A percentile compares a stretch with the other conserved stretches of the same genome.
These are phyloP conservation scores for Pseudofabraea citricarpa DNA, from an alignment of 2,329 filamentous ascomycete species.

Conservation along the genomic window DNA sequence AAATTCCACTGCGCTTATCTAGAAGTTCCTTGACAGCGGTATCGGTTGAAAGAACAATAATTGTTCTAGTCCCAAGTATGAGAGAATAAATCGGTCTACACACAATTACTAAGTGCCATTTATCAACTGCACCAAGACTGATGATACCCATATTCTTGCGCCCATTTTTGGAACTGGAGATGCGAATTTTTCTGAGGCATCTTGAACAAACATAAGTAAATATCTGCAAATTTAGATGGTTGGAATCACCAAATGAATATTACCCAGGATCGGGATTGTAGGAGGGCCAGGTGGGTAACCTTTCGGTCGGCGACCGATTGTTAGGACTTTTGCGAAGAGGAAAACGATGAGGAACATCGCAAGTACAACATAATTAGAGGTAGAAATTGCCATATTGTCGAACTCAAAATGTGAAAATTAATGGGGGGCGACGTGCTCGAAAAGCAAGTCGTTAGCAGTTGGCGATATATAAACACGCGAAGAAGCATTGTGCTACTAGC, in stretches of 20 bases:
- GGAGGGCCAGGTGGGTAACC: conserved; percentile 14
- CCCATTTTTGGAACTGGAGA: conserved; percentile 15
- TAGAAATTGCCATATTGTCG: no score
- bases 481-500: no score
- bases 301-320: conserved; percentile 8
- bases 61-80: conserved; percentile 13
- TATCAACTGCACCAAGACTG: background rate
- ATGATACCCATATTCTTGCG: conserved; percentile 13
- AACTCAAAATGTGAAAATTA: no score
- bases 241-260: conserved; percentile 5
- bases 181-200: conserved; percentile 8
- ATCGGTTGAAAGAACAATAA: conserved; percentile 12
- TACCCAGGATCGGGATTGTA: conserved; percentile 13
- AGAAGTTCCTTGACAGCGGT: conserved; percentile 14
- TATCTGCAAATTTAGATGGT: background rate
- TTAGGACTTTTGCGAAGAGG: background rate
- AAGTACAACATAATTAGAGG: no score
- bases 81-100: conserved; percentile 24
- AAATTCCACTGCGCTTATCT: conserved; percentile 14
- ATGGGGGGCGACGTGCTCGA: no score
- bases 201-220: no score
- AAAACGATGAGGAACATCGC: background rate
- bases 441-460: no score
- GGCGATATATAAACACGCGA: no score
- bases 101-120: background rate